Base-by-base conservation (phyloP, 1,284 basidiomycete species). In the Thelephora terrestris region DNA sequence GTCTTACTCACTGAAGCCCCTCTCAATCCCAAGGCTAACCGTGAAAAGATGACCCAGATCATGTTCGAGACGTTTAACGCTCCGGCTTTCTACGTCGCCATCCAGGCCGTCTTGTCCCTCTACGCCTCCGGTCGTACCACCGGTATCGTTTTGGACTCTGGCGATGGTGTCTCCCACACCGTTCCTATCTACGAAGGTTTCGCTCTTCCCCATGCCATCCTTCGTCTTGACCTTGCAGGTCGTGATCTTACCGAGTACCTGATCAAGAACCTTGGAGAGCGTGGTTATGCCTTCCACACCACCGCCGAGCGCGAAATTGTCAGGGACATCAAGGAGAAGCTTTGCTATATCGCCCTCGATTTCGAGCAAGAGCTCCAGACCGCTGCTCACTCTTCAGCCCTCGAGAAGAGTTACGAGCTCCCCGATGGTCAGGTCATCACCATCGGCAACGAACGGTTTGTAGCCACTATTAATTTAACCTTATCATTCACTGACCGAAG, bases 321-420 rank as follows among this genome's bases (percentile, higher is more conserved):
- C 59, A 79, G 91, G 57, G 91, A 94, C 68, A 92, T 95, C 77
- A 95, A 95, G 76, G 92, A 95, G 78, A 93, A 92, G 74, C 79
- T 94, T 46, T 92, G 91, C 71, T 94, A 94, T 68, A 91, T 94
- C 58, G 91, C 91, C 36, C 79, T 94, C 55, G 91, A 95, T 72
- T 95, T 93, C 62, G 90, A 93, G 68, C 85, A 93, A 69, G 91
- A 95, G 71, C 74, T 94, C 59, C 85, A 89, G 71, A 91, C 85
- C 34, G 89, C 91, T 42, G 84, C 86, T 54, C 85, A 91, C 65
- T 90, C 87, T 21, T 91, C 88, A 46, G 81, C 86, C 42, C 70
- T 93, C 47, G 91, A 93, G 73, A 94, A 93, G 79, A 86, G 78
- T 62, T 95, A 94, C 70, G 91, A 94, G 69, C 78, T 95, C 58